Evolutionary conservation across 345 rosid genomes (phyloP), one percentile per base, ranked within the genome.

Genomic region (Acer yangbiense): DNA sequence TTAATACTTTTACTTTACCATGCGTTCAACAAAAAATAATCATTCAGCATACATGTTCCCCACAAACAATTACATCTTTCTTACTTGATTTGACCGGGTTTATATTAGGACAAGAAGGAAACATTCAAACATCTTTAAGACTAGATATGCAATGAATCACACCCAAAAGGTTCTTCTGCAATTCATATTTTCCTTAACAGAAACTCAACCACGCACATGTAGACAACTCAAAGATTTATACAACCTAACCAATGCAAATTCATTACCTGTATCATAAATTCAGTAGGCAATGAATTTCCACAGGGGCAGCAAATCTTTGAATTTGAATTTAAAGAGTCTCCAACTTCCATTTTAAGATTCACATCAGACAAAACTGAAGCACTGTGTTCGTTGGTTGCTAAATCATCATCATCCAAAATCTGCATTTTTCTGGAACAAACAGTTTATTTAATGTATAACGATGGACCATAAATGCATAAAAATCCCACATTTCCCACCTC

Each of bases 401-500:
- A 73, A 50, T 78, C 85, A 69, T 77, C 32, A 25, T 77, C 82
- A 74, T 75, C 82, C 3, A 80, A 35, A 9, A 32, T 71, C 82
- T 80, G 84, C 86, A 85, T 83, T 76, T 80, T 85, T 67, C 88
- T 83, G 84, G 69, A 79, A 17, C 69, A n/a, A 60, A 70, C 25
- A 54, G 67, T 68, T 32, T 32, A 41, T 69, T 70, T 46, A 82
- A 71, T 35, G 54, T 72, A 76, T 0, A 72, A 16, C 35, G 10
- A 39, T 29, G 57, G 62, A 76, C 65, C 72, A 70, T 18, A 63
- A 44, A 62, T n/a, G 29, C 35, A 21, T 25, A 20, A 41, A 55
- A 41, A 0, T 8, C 25, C 4, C 54, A 18, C 41, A 74, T 64
- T 43, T 69, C 46, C 69, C 17, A 20, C 17, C 29, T 20, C 27